phyloP scores from a whole-genome alignment of 345 rosid species.

The Hypericum perforatum region DNA sequence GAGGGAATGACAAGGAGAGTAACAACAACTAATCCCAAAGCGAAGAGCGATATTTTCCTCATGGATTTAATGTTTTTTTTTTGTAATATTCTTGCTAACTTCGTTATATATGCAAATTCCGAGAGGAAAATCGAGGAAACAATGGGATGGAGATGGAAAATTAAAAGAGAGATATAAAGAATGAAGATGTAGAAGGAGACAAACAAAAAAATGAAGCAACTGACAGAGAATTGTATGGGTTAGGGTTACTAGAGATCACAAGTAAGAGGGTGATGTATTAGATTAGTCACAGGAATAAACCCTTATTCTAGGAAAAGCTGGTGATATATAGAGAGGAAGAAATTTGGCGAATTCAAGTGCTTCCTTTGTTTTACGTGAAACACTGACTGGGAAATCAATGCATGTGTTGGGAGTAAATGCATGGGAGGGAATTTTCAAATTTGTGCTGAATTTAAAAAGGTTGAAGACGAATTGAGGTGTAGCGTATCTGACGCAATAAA shows the following conservation, averaged over 20 bases:
- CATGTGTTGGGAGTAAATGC: conserved; percentile 15
- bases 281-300: conserved; percentile 25
- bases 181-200: conserved; percentile 6
- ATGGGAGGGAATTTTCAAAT: conserved; percentile 1
- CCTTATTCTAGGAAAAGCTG: background rate
- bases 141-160: too few relatives aligned
- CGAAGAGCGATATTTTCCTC: conserved; percentile 23
- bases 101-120: background rate
- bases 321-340: background rate
- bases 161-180: too few relatives aligned
- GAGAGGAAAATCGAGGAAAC: background rate
- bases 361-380: conserved; percentile 35
- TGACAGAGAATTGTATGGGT: conserved; percentile 50
- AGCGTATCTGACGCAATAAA: conserved; percentile 13
- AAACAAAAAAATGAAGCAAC: conserved; percentile 53
- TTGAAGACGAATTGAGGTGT: background rate
- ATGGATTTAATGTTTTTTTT: conserved; percentile 16
- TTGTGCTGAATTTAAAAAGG: background rate
- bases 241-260: conserved; percentile 41
- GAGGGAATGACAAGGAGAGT: conserved; percentile 23
- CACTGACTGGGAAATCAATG: conserved; percentile 8
- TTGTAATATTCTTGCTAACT: background rate
- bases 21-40: conserved; percentile 16
- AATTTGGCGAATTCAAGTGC: conserved; percentile 22
- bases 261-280: conserved; percentile 28